phyloP scores from a whole-genome alignment of 371 early-diverging fungal species.

The Mucor saturninus region DNA sequence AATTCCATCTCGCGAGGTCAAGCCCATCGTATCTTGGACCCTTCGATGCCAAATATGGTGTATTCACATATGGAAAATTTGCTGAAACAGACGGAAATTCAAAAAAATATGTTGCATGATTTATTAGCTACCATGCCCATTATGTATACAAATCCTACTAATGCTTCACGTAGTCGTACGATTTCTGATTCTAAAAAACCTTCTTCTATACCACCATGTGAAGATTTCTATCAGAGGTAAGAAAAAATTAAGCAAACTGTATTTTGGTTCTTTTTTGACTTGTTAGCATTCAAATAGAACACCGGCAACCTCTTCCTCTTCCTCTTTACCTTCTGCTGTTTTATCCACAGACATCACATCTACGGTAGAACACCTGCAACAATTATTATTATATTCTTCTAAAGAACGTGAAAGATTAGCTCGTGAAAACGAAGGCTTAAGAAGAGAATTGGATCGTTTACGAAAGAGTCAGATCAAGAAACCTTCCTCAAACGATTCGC shows the following conservation, averaged over 20 bases:
- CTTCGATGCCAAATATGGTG: constrained; percentile 22
- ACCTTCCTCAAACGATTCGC: constrained; percentile 7
- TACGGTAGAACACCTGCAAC: constrained; percentile 34
- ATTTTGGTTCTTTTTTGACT: neutral
- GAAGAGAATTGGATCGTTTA: constrained; percentile 29
- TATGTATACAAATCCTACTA: constrained; percentile 2
- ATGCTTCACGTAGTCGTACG: constrained; percentile 20
- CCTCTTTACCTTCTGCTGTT: neutral
- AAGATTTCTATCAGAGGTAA: constrained; percentile 25
- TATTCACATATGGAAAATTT: constrained; percentile 31
- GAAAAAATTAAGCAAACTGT: neutral
- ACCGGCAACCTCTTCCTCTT: neutral
- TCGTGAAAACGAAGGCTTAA: constrained; percentile 29
- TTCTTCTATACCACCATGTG: constrained; percentile 3
- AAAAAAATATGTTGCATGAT: constrained; percentile 30
- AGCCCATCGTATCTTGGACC: constrained; percentile 24
- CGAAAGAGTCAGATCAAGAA: constrained; percentile 16
- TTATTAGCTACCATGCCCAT: constrained; percentile 21
- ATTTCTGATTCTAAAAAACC: constrained; percentile 30
- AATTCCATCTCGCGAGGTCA: constrained; percentile 44
- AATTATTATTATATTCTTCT: constrained; percentile 17
- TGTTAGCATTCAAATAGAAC: neutral
- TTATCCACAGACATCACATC: constrained; percentile 19
- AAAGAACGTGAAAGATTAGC: constrained; percentile 31
- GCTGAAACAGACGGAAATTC: constrained; percentile 33